Percentiles rank a stretch among this genome's conserved stretches.
Evolutionary conservation across 2,329 filamentous ascomycete genomes (phyloP).

Genomic region (Pleoardoris graminearum): DNA sequence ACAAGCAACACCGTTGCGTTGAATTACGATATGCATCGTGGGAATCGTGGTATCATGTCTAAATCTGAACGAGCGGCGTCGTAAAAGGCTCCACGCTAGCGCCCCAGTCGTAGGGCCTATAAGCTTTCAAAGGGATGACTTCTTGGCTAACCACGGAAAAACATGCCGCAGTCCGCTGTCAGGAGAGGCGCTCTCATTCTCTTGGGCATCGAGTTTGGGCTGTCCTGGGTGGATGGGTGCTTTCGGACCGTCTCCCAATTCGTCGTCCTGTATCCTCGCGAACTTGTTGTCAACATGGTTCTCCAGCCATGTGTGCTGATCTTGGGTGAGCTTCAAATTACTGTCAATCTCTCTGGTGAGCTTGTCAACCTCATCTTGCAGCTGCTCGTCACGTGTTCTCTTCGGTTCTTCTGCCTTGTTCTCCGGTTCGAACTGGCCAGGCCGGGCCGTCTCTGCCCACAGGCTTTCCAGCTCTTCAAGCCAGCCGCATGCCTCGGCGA

Average conservation of each 20-base stretch:
- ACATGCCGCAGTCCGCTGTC: conserved; percentile 31
- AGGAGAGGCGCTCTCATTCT: conserved; percentile 8
- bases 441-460: conserved; percentile 67
- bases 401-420: conserved; percentile 27
- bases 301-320: conserved; percentile 40
- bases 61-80: conserved; percentile 1
- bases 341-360: conserved; percentile 62
- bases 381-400: conserved; percentile 57
- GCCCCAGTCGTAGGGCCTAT: background rate
- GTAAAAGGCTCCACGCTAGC: background rate
- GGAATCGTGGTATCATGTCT: conserved; percentile 8
- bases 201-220: background rate
- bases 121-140: conserved; percentile 50
- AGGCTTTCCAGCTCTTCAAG: conserved; percentile 74
- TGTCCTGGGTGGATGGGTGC: conserved; percentile 7
- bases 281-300: conserved; percentile 38
- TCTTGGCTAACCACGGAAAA: conserved; percentile 33
- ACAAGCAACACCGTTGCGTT: background rate
- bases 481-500: conserved; percentile 86
- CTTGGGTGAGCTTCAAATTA: conserved; percentile 47
- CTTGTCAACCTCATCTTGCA: conserved; percentile 62
- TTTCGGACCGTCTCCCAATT: background rate
- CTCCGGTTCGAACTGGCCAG: conserved; percentile 52
- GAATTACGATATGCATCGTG: background rate
- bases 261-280: conserved; percentile 20